These are phyloP conservation scores for Saururus chinensis DNA, from an alignment of 164 flowering plant species.

Conservation along the genomic window DNA sequence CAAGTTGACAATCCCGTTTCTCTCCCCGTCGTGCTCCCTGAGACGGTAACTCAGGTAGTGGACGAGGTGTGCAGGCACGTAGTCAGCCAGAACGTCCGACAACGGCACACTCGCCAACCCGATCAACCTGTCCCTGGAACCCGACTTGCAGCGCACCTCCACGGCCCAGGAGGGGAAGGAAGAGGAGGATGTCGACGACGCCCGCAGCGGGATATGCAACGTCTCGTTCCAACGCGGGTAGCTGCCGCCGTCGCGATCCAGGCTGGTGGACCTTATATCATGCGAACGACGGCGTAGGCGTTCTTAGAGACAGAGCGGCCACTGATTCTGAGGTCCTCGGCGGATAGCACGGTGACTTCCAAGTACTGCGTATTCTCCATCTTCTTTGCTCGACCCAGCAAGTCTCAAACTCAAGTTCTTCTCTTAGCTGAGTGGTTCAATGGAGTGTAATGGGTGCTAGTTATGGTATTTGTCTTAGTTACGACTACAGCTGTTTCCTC, in stretches of 20 bases:
- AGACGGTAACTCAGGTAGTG: slow-evolving; percentile 9
- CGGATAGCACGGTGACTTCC: slow-evolving; percentile 38
- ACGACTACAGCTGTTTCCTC: too few species aligned
- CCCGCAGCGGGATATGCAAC: slow-evolving; percentile 6
- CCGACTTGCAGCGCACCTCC: slow-evolving; percentile 3
- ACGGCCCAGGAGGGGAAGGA: neutral
- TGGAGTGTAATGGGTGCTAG: too few species aligned
- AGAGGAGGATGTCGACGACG: neutral
- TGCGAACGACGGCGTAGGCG: slow-evolving; percentile 17
- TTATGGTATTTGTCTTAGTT: too few species aligned
- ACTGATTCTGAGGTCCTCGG: slow-evolving; percentile 19
- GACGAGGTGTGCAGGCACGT: neutral
- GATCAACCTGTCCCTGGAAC: neutral
- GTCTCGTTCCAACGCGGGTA: slow-evolving; percentile 43
- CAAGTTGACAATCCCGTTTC: slow-evolving; percentile 6
- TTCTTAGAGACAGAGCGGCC: slow-evolving; percentile 27
- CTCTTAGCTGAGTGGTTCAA: too few species aligned
- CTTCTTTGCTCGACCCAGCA: neutral
- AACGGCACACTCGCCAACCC: slow-evolving; percentile 1
- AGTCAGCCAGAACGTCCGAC: slow-evolving; percentile 1
- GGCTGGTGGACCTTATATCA: slow-evolving; percentile 12
- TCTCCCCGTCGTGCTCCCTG: neutral
- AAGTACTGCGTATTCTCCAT: slow-evolving; percentile 6
- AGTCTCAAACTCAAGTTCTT: too few species aligned
- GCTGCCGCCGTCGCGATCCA: slow-evolving; percentile 30